Base-by-base conservation (phyloP, 2,329 filamentous ascomycete species). In the Geoglossum cookeanum region DNA sequence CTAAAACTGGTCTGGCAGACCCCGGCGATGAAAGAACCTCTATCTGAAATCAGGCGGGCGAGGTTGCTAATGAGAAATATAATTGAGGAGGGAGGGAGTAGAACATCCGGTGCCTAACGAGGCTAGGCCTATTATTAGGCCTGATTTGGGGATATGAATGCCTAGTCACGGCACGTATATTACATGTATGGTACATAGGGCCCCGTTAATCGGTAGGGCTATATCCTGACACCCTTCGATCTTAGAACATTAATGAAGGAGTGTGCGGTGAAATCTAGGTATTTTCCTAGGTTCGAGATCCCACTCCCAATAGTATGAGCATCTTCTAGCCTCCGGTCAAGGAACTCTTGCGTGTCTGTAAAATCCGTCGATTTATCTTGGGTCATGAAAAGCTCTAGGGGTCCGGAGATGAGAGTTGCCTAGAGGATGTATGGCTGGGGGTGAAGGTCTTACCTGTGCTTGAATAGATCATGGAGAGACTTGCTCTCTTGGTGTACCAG, bases 331-430 rank as follows among this genome's bases (percentile, higher is more conserved):
- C 91, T 78, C 48, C 88, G 77, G 57, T 83, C 78, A 56, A 97
- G 72, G 67, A 97, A 98, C 8, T 79, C 76, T 62, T 83, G 82
- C 3, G 92, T 97, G 61, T 90, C 86, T 8, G 66, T 68, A 64
- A 86, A 92, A n/a, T 79, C 80, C 0, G 77, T 72, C 3, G 84
- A 89, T 59, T 74, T 76, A 69, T 97, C 92, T 59, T 85, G 89
- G 27, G 89, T 96, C 89, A 97, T 96, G 71, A 90, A 94, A 4
- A 96, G 74, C 71, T 98, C 92, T 58, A 84, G 69, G 4, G 71
- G 69, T 0, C 22, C 22, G 39, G 35, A 32, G 4, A 37, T 35
- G 13, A 51, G 30, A n/a, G 48, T 11, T 17, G 57, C 57, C 57
- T 48, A 29, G 37, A 33, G 29, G 13, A 9, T 8, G 30, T 7